Base-by-base conservation (phyloP, 495 filamentous ascomycete species). In the Pyrenopolyporus hunteri region DNA sequence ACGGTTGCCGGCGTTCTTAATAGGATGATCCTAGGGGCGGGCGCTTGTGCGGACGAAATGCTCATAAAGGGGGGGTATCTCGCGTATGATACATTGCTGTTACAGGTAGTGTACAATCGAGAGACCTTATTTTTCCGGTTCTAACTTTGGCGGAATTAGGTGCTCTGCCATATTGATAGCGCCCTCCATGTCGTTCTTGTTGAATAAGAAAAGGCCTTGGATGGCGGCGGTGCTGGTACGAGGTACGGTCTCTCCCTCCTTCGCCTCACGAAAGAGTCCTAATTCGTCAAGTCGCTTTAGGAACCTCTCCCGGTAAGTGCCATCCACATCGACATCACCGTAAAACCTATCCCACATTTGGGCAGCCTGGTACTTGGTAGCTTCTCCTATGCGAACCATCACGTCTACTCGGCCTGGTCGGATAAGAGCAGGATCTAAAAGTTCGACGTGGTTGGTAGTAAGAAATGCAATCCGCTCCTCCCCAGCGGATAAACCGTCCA, bases 271-370 rank as follows among this genome's bases (percentile, higher is more conserved):
- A 40, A 85, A 74, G 33, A 85, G 59, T 3, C 77, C 80, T 10
- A 85, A 70, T 43, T 78, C 74, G 16, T 78, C 74, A 25, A 86
- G 68, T 40, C 75, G 72, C 2, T 67, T 23, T 32, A 87, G 57
- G 67, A 87, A 87, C 11, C 74, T 71, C 46, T 82, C 77, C 45
- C 85, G 83, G 11, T 80, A 77, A 1, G 73, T 67, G 8, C 84
- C 86, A 44, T 86, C 81, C 9, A 70, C 48, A 64, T 96, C 91
- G n/a, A 90, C 72, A 29, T 92, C 89, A 2, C 88, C 87, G 59
- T 97, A 98, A 74, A 98, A 98, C 23, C 94, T 84, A 72, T 93
- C 88, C 94, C 94, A 98, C 75, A 98, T 87, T 72, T 88, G 79
- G 5, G 76, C 85, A 11, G 93, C 91, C 72, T 97, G 93, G 70